These are phyloP conservation scores for Knoxia roxburghii DNA, from an alignment of 257 asterid species.

Conservation along the genomic window DNA sequence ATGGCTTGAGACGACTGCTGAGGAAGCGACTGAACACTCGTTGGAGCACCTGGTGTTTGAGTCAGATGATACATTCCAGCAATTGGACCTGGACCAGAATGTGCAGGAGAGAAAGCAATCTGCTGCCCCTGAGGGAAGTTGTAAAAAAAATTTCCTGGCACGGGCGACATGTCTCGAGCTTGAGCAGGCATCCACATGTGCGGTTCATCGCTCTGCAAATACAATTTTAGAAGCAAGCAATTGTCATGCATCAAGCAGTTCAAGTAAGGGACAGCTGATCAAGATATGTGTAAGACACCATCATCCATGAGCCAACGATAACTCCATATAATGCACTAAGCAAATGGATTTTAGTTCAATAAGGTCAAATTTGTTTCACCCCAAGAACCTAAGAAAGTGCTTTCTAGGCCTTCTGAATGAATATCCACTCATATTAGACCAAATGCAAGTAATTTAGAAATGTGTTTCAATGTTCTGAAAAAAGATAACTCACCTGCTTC, in stretches of 20 bases:
- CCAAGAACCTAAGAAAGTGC: background rate
- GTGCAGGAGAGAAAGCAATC: slow-evolving; percentile 30
- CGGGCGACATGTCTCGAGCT: slow-evolving; percentile 35
- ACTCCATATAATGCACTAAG: too few species aligned
- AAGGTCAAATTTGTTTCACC: background rate
- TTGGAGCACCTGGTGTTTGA: slow-evolving; percentile 29
- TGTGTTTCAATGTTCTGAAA: background rate
- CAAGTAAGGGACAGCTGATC: background rate
- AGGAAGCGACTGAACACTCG: slow-evolving; percentile 32
- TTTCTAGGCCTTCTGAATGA: background rate
- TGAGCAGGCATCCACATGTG: slow-evolving; percentile 29
- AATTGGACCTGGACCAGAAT: slow-evolving; percentile 33
- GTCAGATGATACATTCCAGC: slow-evolving; percentile 40
- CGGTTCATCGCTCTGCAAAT: slow-evolving; percentile 44
- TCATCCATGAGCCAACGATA: background rate
- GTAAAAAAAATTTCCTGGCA: slow-evolving; percentile 46
- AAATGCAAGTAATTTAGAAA: background rate
- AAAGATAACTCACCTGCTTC: slow-evolving; percentile 36
- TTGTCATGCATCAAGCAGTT: background rate
- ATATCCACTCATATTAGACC: background rate
- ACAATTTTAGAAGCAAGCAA: background rate
- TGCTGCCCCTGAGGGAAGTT: slow-evolving; percentile 48
- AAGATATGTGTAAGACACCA: background rate
- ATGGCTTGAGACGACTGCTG: slow-evolving; percentile 46
- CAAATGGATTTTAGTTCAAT: too few species aligned